A percentile compares a stretch with the other conserved stretches of the same genome.
These are phyloP conservation scores for Orbilia ellipsospora DNA, from an alignment of 2,329 filamentous ascomycete species.

Conservation along the genomic window DNA sequence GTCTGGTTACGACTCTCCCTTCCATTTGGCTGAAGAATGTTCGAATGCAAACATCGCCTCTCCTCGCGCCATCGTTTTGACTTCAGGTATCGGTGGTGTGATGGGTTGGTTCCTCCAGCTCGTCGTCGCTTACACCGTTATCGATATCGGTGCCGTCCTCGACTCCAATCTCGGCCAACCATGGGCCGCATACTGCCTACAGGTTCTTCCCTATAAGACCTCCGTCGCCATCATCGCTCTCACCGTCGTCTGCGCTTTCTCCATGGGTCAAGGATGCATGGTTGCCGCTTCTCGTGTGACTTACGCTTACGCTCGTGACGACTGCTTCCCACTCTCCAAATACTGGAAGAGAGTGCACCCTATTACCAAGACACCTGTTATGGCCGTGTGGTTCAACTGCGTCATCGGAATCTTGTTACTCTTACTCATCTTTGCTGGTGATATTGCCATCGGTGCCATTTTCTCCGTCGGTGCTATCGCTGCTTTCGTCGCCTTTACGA, in stretches of 20 bases:
- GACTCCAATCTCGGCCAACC: slow-evolving; percentile 74
- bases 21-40: slow-evolving; percentile 80
- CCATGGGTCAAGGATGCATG: slow-evolving; percentile 79
- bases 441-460: slow-evolving; percentile 73
- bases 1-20: slow-evolving; percentile 75
- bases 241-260: slow-evolving; percentile 76
- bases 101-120: slow-evolving; percentile 80
- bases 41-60: slow-evolving; percentile 77
- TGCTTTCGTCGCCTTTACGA: slow-evolving; percentile 72
- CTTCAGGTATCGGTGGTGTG: slow-evolving; percentile 73
- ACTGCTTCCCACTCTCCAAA: slow-evolving; percentile 72
- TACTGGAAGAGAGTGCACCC: slow-evolving; percentile 72
- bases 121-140: slow-evolving; percentile 77
- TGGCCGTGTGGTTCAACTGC: slow-evolving; percentile 76
- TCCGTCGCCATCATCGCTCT: slow-evolving; percentile 73
- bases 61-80: slow-evolving; percentile 77
- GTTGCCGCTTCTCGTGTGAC: slow-evolving; percentile 74
- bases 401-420: slow-evolving; percentile 70
- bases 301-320: slow-evolving; percentile 78
- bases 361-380: slow-evolving; percentile 74
- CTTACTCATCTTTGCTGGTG: slow-evolving; percentile 74
- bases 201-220: slow-evolving; percentile 71
- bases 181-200: slow-evolving; percentile 76
- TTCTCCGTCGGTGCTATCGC: slow-evolving; percentile 77
- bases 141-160: slow-evolving; percentile 71